Percentiles rank a stretch among this genome's conserved stretches.
Conservation (phyloP, 2,329 filamentous ascomycete species). For the Penicillium sp. region DNA sequence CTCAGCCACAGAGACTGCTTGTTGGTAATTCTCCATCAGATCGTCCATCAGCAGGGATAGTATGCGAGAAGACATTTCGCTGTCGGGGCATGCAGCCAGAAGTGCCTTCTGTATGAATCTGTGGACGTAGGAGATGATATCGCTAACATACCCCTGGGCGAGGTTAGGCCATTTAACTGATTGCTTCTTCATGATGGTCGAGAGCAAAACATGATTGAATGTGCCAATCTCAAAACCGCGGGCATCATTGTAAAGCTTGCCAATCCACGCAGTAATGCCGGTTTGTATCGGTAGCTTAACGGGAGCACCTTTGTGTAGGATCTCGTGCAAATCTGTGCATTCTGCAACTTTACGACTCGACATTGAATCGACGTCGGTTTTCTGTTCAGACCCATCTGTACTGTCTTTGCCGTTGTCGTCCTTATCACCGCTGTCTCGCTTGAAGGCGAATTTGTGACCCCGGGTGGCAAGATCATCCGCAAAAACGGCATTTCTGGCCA, state of each 20-base stretch:
- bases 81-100: slow-evolving; percentile 42
- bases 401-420: too few species aligned
- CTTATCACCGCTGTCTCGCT: too few species aligned
- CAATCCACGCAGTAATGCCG: slow-evolving; percentile 37
- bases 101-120: slow-evolving; percentile 48
- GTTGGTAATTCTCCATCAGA: slow-evolving; percentile 44
- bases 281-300: too few species aligned
- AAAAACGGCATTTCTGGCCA: too few species aligned
- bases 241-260: slow-evolving; percentile 39
- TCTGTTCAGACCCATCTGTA: too few species aligned
- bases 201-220: slow-evolving; percentile 32
- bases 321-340: too few species aligned
- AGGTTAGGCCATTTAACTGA: slow-evolving; percentile 51
- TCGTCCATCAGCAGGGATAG: slow-evolving; percentile 43
- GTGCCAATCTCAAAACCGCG: slow-evolving; percentile 55
- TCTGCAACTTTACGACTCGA: too few species aligned
- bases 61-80: slow-evolving; percentile 39
- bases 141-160: slow-evolving; percentile 47
- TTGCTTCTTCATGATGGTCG: slow-evolving; percentile 49
- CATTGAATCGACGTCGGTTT: too few species aligned
- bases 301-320: too few species aligned
- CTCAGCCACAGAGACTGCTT: slow-evolving; percentile 31
- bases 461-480: too few species aligned
- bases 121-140: slow-evolving; percentile 51
- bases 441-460: too few species aligned